Base-by-base conservation (phyloP, 192 early-diverging fungal species). In the Umbelopsis vinacea region DNA sequence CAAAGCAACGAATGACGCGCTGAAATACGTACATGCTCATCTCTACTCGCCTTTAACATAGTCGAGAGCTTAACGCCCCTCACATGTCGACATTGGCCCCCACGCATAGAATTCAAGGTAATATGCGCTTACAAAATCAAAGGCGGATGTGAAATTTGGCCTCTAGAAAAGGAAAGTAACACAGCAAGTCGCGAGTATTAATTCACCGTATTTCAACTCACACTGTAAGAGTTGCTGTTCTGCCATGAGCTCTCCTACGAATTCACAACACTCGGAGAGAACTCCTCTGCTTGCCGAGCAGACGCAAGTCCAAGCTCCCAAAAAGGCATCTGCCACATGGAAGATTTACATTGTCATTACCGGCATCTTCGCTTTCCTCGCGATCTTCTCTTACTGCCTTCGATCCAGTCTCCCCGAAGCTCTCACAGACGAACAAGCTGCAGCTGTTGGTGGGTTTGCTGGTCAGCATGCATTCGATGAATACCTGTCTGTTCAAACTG, bases 381-480 rank as follows among this genome's bases (percentile, higher is more conserved):
- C 11, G 22, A 15, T 68, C 0, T 46, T 26, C 43, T 46, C 46
- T 17, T 46, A 15, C 5, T 66, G 29, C 19, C 29, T 73, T 6
- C 24, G 71, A 24, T 45, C 26, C 2, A 47, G 19, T 17, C 40
- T 77, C 12, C 74, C 78, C 33, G 55, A 45, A n/a, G 63, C 74
- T 19, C 46, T 79, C 0, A 47, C 40, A 46, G 78, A 79, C 38
- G 50, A 47, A 9, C 40, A 79, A 33, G 73, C 78, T 11, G 40
- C 14, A 3, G 40, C 48, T 24, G 35, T 22, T 43, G 52, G 69
- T 24, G 73, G 68, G 6, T 81, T 81, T 38, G 24, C 79, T 24
- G 79, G 75, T 6, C 69, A 76, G n/a, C 79, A 81, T 46, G 52
- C 68, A 15, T 77, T 68, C 15, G 72, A 81, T 47, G 75, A 68